Conservation (phyloP, 2,329 filamentous ascomycete genomes). For the Beauveria sp. region DNA sequence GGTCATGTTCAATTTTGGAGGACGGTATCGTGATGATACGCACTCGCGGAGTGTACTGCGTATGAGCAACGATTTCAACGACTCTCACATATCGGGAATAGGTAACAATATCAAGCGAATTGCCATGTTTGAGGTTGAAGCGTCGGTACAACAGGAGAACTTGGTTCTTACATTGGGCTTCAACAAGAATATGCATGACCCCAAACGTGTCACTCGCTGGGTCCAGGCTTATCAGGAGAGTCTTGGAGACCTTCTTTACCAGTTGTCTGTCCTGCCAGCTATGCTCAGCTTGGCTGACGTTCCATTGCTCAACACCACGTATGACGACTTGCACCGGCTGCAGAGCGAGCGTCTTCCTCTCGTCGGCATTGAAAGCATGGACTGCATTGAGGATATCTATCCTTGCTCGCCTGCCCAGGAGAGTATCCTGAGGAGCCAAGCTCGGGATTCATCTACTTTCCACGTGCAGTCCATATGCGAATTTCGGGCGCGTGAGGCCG, state of each 20-base stretch:
- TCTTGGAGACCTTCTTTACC: not conserved
- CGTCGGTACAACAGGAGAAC: not conserved
- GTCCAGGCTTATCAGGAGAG: not conserved
- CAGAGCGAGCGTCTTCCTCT: not conserved
- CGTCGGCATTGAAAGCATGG: not conserved
- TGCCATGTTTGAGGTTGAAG: not conserved
- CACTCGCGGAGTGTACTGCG: not conserved
- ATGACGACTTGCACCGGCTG: not conserved
- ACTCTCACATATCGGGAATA: not conserved
- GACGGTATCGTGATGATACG: slow-evolving; percentile 27
- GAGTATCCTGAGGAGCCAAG: not conserved
- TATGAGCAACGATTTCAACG: not conserved
- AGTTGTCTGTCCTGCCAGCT: not conserved
- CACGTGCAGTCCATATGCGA: not conserved
- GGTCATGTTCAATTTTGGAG: slow-evolving; percentile 37
- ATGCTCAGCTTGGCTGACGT: not conserved
- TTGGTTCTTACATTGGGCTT: not conserved
- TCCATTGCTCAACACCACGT: not conserved
- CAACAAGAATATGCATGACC: not conserved
- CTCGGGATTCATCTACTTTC: not conserved
- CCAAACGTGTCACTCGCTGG: not conserved
- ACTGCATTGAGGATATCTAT: not conserved
- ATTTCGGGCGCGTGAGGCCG: not conserved
- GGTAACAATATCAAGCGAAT: not conserved
- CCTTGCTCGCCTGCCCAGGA: not conserved